phyloP scores from a whole-genome alignment of 2,329 filamentous ascomycete species.

The Chrysoporthe puriensis region DNA sequence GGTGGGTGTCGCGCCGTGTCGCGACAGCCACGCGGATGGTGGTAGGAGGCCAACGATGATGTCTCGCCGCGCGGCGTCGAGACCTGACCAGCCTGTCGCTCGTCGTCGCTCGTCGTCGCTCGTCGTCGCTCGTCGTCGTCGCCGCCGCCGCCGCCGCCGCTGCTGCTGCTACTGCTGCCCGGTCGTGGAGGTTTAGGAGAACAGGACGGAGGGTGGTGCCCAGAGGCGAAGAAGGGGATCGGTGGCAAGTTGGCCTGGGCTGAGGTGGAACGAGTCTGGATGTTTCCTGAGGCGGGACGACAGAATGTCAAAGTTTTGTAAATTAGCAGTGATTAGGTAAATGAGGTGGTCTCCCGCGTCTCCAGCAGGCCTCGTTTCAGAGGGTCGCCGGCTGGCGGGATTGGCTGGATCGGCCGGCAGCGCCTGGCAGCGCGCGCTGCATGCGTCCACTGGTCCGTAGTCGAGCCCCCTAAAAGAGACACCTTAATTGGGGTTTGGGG shows the following conservation, averaged over 20 bases:
- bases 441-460: neutral
- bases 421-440: neutral
- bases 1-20: neutral
- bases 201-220: neutral
- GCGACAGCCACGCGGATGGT: neutral
- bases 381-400: neutral
- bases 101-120: neutral
- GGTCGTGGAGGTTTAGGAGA: neutral
- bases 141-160: too few species aligned
- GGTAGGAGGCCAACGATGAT: neutral
- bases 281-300: neutral
- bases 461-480: neutral
- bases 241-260: neutral
- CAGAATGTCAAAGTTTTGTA: constrained; percentile 10
- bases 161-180: too few species aligned
- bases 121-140: too few species aligned
- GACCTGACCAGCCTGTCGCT: neutral
- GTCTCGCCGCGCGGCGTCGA: too few species aligned
- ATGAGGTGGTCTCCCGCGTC: neutral
- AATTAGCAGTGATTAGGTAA: neutral
- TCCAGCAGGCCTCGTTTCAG: constrained; percentile 3
- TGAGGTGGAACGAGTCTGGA: neutral
- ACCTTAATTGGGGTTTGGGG: neutral
- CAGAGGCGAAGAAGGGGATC: neutral
- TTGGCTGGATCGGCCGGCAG: neutral